Evolutionary conservation across 768 basidiomycete genomes (phyloP).

Genomic region (Tulasnella sp.): DNA sequence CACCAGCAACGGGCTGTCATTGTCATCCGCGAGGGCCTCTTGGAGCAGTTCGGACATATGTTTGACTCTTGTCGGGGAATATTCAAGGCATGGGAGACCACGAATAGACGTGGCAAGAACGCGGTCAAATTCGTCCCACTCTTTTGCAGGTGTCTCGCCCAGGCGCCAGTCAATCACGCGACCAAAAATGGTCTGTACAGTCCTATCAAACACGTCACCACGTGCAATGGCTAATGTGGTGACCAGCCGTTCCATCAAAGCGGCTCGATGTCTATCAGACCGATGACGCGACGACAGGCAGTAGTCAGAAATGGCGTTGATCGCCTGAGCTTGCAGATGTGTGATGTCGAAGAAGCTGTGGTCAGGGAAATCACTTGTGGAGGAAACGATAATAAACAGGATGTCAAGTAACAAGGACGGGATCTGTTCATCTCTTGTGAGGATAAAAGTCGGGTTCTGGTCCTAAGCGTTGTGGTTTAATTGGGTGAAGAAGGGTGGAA

Average conservation of each 20-base stretch:
- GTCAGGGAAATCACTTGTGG: neutral
- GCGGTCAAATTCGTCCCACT: constrained; percentile 30
- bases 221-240: neutral
- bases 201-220: neutral
- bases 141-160: constrained; percentile 31
- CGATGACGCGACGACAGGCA: neutral
- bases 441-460: neutral
- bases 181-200: constrained; percentile 28
- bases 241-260: neutral
- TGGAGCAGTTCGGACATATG: constrained; percentile 29
- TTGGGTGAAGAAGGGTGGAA: neutral
- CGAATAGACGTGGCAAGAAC: constrained; percentile 6
- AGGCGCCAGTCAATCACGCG: constrained; percentile 35
- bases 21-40: constrained; percentile 31
- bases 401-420: constrained; percentile 1
- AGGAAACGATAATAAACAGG: neutral
- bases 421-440: neutral
- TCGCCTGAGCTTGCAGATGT: neutral
- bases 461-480: neutral
- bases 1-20: constrained; percentile 19
- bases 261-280: neutral
- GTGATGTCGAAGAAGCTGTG: neutral
- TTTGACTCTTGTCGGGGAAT: constrained; percentile 24
- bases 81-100: neutral
- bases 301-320: neutral